These are phyloP conservation scores for Acacia pycnantha DNA, from an alignment of 331 rosid genomes.

Conservation along the genomic window DNA sequence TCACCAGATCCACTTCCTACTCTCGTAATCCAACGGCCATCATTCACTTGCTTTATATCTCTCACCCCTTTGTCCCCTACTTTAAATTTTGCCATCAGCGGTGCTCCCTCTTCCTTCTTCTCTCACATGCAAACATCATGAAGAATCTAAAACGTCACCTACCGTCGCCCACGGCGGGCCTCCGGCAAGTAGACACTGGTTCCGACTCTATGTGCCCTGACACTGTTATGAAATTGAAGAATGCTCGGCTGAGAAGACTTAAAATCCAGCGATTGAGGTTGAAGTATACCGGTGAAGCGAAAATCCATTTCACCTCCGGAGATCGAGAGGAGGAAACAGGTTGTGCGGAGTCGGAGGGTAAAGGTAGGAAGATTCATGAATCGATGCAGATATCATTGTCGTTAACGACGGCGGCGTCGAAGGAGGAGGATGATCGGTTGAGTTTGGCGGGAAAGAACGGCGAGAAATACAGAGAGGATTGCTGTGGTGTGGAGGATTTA, in stretches of 20 bases:
- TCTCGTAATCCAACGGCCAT: slow-evolving; percentile 31
- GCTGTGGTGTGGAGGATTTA: background rate
- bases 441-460: slow-evolving; percentile 2
- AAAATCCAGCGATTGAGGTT: slow-evolving; percentile 43
- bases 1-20: slow-evolving; percentile 23
- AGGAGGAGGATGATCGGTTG: slow-evolving; percentile 21
- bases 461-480: background rate
- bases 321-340: background rate
- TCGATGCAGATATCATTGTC: slow-evolving; percentile 48
- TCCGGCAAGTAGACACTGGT: background rate
- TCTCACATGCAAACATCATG: slow-evolving; percentile 38
- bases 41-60: slow-evolving; percentile 21
- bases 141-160: slow-evolving; percentile 1
- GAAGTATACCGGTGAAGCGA: slow-evolving; percentile 45
- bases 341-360: background rate
- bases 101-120: too few relatives aligned
- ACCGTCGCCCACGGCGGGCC: background rate
- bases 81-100: slow-evolving; percentile 13
- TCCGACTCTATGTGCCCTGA: slow-evolving; percentile 20
- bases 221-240: slow-evolving; percentile 23
- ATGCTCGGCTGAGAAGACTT: slow-evolving; percentile 36
- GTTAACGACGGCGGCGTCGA: slow-evolving; percentile 14
- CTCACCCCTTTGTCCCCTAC: background rate
- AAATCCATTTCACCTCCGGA: slow-evolving; percentile 12
- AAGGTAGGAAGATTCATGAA: slow-evolving; percentile 17